Conservation (phyloP, 2,329 filamentous ascomycete genomes). For the Penicillium sp. region DNA sequence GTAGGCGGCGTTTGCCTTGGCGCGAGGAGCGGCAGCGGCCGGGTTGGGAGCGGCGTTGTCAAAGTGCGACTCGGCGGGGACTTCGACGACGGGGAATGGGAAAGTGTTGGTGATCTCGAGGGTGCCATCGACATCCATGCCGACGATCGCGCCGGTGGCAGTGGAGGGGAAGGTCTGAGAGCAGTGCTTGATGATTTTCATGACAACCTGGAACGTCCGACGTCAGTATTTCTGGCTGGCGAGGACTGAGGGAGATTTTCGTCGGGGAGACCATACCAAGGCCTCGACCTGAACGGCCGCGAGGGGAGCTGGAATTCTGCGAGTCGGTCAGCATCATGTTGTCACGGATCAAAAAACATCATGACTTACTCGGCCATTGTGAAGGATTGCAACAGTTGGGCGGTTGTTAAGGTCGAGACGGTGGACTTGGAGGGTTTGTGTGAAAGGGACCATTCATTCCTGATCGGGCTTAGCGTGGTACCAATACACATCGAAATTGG, state of each 20-base stretch:
- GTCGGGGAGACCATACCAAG: conserved; percentile 63
- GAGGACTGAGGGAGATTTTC: conserved; percentile 34
- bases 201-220: conserved; percentile 66
- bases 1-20: conserved; percentile 85
- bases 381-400: conserved; percentile 22
- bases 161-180: conserved; percentile 82
- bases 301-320: conserved; percentile 68
- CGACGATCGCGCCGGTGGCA: conserved; percentile 86
- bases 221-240: conserved; percentile 32
- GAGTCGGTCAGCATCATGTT: conserved; percentile 20
- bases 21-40: conserved; percentile 83
- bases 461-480: conserved; percentile 23
- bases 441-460: conserved; percentile 26
- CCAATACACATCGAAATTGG: conserved; percentile 1
- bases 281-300: conserved; percentile 92
- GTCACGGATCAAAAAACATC: not conserved
- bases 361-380: conserved; percentile 29
- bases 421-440: conserved; percentile 25
- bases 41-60: conserved; percentile 66
- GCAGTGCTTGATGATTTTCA: conserved; percentile 98
- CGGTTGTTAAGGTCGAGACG: conserved; percentile 21
- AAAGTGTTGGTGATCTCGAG: conserved; percentile 95
- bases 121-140: conserved; percentile 79
- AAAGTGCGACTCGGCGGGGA: conserved; percentile 69
- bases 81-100: conserved; percentile 82